Conservation (phyloP, 2,329 filamentous ascomycete species). For the Camptophora hylomeconis region DNA sequence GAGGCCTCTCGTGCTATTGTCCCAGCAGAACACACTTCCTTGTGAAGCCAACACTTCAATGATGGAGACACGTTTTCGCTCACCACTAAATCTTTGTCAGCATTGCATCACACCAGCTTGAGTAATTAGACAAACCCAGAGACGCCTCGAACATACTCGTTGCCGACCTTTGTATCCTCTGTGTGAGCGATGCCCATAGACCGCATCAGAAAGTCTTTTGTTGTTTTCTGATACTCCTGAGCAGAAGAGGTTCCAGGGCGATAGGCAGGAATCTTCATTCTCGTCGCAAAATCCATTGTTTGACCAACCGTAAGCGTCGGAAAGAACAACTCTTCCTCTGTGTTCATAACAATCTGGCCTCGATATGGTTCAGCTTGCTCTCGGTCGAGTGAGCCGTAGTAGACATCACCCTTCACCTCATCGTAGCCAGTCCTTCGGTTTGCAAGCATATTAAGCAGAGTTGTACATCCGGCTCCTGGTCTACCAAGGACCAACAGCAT, state of each 20-base stretch:
- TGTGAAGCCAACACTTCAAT: conserved; percentile 48
- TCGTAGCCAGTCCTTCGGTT: conserved; percentile 49
- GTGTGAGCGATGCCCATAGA: conserved; percentile 49
- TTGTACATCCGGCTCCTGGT: conserved; percentile 54
- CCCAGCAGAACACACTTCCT: conserved; percentile 51
- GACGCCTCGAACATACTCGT: conserved; percentile 53
- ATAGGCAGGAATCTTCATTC: conserved; percentile 41
- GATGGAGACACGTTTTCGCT: conserved; percentile 57
- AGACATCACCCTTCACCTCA: conserved; percentile 44
- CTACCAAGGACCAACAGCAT: conserved; percentile 37
- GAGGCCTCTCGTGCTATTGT: conserved; percentile 53
- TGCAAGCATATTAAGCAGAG: conserved; percentile 54
- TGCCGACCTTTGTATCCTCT: conserved; percentile 52
- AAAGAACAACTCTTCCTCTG: conserved; percentile 40
- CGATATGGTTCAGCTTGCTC: conserved; percentile 34
- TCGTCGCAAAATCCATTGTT: conserved; percentile 43
- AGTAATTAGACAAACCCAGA: no score
- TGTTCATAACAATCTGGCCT: conserved; percentile 45
- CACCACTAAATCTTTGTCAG: no score
- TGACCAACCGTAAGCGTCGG: conserved; percentile 38
- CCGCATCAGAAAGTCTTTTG: conserved; percentile 42
- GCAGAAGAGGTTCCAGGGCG: conserved; percentile 25
- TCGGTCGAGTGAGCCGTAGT: conserved; percentile 36
- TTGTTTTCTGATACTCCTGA: conserved; percentile 35
- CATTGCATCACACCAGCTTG: no score